Evolutionary conservation across 1,284 basidiomycete genomes (phyloP).

Genomic region (Ceratobasidium sp.): DNA sequence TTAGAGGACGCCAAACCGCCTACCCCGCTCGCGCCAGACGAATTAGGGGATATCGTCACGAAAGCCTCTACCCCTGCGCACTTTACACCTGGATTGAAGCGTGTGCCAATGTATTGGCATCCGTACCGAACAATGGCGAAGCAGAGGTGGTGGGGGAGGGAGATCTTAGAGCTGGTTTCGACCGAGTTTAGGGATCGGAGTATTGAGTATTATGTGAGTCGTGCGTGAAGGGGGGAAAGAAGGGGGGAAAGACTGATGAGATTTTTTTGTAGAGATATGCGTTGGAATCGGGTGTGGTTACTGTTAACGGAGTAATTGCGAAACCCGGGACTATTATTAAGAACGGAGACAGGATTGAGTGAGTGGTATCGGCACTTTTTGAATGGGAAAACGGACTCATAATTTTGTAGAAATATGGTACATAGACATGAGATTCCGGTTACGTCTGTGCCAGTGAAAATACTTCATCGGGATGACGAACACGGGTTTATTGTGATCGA

Average conservation of each 20-base stretch:
- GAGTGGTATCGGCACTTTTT: conserved; percentile 55
- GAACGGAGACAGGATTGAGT: conserved; percentile 94
- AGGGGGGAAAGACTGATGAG: conserved; percentile 21
- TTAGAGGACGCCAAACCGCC: conserved; percentile 29
- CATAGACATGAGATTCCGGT: conserved; percentile 98
- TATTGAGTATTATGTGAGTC: conserved; percentile 91
- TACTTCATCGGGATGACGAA: conserved; percentile 82
- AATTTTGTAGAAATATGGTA: conserved; percentile 80
- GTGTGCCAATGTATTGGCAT: conserved; percentile 49
- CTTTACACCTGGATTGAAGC: conserved; percentile 44
- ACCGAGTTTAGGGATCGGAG: conserved; percentile 92
- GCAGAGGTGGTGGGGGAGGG: conserved; percentile 87
- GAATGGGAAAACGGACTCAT: conserved; percentile 46
- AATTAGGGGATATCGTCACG: conserved; percentile 20
- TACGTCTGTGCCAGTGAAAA: conserved; percentile 85
- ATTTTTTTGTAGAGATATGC: conserved; percentile 78
- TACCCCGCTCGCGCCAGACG: conserved; percentile 22
- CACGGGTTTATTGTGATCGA: conserved; percentile 91
- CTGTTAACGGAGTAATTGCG: conserved; percentile 89
- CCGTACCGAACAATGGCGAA: conserved; percentile 89
- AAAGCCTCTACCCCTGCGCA: conserved; percentile 26
- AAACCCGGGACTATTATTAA: conserved; percentile 83
- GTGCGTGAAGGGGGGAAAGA: background rate
- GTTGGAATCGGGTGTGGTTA: conserved; percentile 93
- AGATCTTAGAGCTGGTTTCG: conserved; percentile 87